A percentile compares a stretch with the other conserved stretches of the same genome.
These are phyloP conservation scores for Gaertneriomyces sp. DNA, from an alignment of 192 early-diverging fungal genomes.

Conservation along the genomic window DNA sequence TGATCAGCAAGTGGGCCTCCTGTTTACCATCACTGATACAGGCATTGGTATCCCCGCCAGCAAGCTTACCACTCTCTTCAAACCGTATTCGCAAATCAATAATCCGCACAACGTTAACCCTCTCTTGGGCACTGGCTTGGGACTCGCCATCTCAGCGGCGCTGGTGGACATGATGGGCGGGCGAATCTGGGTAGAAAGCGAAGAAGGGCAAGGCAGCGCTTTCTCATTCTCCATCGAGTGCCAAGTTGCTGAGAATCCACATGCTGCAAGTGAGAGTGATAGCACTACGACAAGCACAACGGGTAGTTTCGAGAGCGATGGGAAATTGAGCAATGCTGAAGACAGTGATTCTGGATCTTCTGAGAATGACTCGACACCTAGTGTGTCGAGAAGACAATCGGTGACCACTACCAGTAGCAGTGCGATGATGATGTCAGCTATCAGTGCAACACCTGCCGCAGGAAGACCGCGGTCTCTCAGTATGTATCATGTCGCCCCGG, in stretches of 20 bases:
- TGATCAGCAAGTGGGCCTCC: neutral
- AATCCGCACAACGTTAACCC: constrained; percentile 11
- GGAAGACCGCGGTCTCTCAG: too few species aligned
- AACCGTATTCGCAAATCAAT: constrained; percentile 28
- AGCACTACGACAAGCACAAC: too few species aligned
- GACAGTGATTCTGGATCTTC: too few species aligned
- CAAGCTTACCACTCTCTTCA: constrained; percentile 18
- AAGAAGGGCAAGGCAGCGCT: constrained; percentile 2
- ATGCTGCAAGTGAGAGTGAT: too few species aligned
- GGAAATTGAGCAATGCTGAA: too few species aligned
- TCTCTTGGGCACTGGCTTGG: constrained; percentile 27
- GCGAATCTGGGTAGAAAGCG: constrained; percentile 25
- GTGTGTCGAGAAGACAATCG: too few species aligned
- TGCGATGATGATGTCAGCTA: too few species aligned
- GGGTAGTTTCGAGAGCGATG: too few species aligned
- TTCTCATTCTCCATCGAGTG: constrained; percentile 22
- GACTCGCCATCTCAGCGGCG: constrained; percentile 18
- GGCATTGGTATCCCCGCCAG: constrained; percentile 25
- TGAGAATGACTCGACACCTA: too few species aligned
- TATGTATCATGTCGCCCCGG: too few species aligned
- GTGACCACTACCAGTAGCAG: too few species aligned
- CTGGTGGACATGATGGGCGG: constrained; percentile 31
- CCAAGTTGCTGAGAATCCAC: neutral
- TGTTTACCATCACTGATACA: constrained; percentile 16
- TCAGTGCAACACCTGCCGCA: too few species aligned